Evolutionary conservation across 2,329 filamentous ascomycete species (phyloP), one percentile per base, ranked within the genome.

Genomic region (Lasiodiplodia theobromae): DNA sequence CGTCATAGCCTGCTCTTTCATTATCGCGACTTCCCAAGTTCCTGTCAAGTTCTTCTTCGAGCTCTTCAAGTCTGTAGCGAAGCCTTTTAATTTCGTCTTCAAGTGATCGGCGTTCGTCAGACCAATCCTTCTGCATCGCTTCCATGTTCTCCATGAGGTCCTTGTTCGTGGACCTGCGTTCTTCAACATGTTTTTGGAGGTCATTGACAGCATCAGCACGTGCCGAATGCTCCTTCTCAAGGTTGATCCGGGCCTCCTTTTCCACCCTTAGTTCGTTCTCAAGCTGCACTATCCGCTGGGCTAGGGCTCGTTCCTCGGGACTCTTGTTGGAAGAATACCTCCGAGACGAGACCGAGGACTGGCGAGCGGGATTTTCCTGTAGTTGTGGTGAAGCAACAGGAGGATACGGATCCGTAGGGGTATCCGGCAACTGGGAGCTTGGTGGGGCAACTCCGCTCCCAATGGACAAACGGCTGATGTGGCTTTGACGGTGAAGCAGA

Each of bases 61-160:
- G 87, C 73, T 98, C 93, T 76, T 98, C 96, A 0, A 96, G 84
- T 65, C 90, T 91, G 66, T 90, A 85, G 75, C 91, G 94, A 68
- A 94, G 86, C 16, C 87, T 86, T 73, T 89, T 91, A 68, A 96
- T 89, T 77, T 98, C 94, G 18, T 88, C 85, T 73, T 97, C 92
- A 0, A 98, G 84, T 11, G 90, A 91, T 74, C 92, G 93, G 49
- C 96, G 89, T 79, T 98, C 95, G 62, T 90, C 89, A 44, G 92
- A 85, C 73, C 97, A 97, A 75, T 98, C 96, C 31, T 89, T 89
- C 79, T 97, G 93, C 72, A 96, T 88, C 14, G 94, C 91, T 76
- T 98, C 94, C 82, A 99, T 93, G 75, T 99, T 99, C 72, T 93
- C 91, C 81, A 99, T 89, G 11, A 99, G 87, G 78, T 98, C 96